Percentiles rank a stretch among this genome's conserved stretches.
These are phyloP conservation scores for Saitozyma podzolica DNA, from an alignment of 768 basidiomycete genomes.

Conservation along the genomic window DNA sequence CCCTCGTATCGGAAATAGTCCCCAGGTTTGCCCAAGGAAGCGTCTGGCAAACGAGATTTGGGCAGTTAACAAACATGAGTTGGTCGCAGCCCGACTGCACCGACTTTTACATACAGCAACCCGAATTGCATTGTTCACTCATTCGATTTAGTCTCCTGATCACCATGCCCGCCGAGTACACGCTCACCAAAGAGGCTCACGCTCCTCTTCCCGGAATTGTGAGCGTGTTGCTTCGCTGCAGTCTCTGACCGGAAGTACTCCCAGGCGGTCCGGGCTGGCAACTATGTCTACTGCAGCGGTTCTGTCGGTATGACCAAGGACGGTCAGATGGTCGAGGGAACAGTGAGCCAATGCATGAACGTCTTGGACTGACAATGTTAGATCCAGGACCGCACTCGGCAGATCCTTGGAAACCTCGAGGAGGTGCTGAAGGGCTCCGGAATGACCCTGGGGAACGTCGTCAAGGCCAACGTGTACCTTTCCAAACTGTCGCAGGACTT, in stretches of 20 bases:
- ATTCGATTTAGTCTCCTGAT: too few species aligned
- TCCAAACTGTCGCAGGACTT: constrained; percentile 31
- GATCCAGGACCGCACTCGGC: constrained; percentile 36
- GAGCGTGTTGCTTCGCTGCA: constrained; percentile 1
- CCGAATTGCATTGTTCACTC: too few species aligned
- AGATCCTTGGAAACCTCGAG: constrained; percentile 30
- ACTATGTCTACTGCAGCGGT: constrained; percentile 29
- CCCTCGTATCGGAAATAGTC: too few species aligned
- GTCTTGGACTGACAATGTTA: not conserved
- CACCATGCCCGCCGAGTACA: constrained; percentile 43
- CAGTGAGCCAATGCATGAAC: constrained; percentile 12
- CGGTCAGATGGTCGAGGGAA: constrained; percentile 32
- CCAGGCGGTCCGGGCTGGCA: constrained; percentile 33
- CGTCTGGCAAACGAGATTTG: too few species aligned
- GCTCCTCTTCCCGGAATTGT: constrained; percentile 41
- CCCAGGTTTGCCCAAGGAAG: too few species aligned
- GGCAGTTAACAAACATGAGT: too few species aligned
- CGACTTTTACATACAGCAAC: too few species aligned
- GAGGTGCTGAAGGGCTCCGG: constrained; percentile 29
- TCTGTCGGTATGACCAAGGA: constrained; percentile 38
- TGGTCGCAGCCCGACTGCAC: too few species aligned
- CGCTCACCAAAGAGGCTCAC: constrained; percentile 40
- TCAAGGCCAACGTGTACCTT: constrained; percentile 41
- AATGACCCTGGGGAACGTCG: constrained; percentile 27
- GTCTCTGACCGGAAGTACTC: constrained; percentile 14